Evolutionary conservation across 2,329 filamentous ascomycete species (phyloP), one percentile per base, ranked within the genome.

Genomic region (Ophiostoma piceae): DNA sequence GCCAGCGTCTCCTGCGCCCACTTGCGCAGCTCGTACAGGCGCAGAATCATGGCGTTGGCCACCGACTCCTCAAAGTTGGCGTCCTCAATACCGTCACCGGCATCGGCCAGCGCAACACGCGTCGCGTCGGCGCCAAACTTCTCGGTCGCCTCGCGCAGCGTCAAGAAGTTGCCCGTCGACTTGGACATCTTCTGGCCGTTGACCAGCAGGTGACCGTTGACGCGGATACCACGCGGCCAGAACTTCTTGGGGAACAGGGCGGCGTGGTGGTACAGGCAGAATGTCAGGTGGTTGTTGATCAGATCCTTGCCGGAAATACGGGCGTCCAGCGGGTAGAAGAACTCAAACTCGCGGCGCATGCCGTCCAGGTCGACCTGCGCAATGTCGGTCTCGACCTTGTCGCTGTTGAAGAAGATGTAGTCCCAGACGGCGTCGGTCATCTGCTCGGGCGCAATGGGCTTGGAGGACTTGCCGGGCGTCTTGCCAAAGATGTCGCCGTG

Each of bases 171-270:
- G 73, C 95, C 95, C 0, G 94, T 97, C 69, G 90, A 94, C 84
- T 99, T 99, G 79, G 89, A 91, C 95, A 99, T 99, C 86, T 99
- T 99, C 78, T 97, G 92, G 67, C 94, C 94, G 78, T 99, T 99
- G 73, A 99, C 84, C 79, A 96, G 88, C 76, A 98, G 82, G 81
- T 98, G 94, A 1, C 95, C 95, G 77, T 99, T 99, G 73, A 91
- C 89, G 74, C 95, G 90, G 74, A 98, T 85, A 73, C 89, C 89
- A 68, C 86, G 86, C 12, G 95, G 95, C 93, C 94, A 97, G 83
- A 93, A 96, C 79, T 94, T 87, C 71, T 87, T 86, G 14, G 89
- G 87, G 84, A 97, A 98, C 62, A 99, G 85, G 12, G 95, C 95
- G 73, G 95, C 80, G 79, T 98, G 95, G 74, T 94, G 90, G 82